These are phyloP conservation scores for Pogostemon cablin DNA, from an alignment of 257 asterid genomes.

Conservation along the genomic window DNA sequence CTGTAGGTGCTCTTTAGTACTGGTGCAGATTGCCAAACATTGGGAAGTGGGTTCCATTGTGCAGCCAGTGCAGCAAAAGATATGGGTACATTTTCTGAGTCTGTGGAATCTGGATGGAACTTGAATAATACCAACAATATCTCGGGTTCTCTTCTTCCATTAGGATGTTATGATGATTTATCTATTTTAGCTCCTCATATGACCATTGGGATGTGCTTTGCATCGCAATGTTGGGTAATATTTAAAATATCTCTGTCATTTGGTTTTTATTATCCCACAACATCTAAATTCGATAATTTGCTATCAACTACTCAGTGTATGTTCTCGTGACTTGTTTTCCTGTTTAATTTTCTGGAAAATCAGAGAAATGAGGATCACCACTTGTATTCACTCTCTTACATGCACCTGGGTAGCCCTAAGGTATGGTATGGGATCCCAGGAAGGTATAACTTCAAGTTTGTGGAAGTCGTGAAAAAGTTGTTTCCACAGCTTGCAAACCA, in stretches of 20 bases:
- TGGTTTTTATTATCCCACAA: slow-evolving; percentile 1
- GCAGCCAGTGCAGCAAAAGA: slow-evolving; percentile 34
- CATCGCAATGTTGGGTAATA: slow-evolving; percentile 84
- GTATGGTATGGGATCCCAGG: slow-evolving; percentile 83
- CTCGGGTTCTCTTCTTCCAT: slow-evolving; percentile 73
- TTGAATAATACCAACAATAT: slow-evolving; percentile 66
- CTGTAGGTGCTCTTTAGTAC: slow-evolving; percentile 70
- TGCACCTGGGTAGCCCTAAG: slow-evolving; percentile 73
- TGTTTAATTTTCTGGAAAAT: slow-evolving; percentile 40
- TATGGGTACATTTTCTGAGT: slow-evolving; percentile 39
- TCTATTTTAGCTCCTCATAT: slow-evolving; percentile 51
- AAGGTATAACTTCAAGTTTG: slow-evolving; percentile 57
- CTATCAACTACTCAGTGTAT: slow-evolving; percentile 11
- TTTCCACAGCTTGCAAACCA: slow-evolving; percentile 51
- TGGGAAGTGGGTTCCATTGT: slow-evolving; percentile 59
- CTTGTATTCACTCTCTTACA: slow-evolving; percentile 70
- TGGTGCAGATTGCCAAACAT: slow-evolving; percentile 38
- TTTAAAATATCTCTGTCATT: slow-evolving; percentile 14
- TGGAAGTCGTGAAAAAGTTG: slow-evolving; percentile 58
- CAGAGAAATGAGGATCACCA: slow-evolving; percentile 83
- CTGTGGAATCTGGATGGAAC: slow-evolving; percentile 75
- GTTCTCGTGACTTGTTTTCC: slow-evolving; percentile 34
- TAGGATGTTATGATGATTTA: slow-evolving; percentile 52
- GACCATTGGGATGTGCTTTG: slow-evolving; percentile 82
- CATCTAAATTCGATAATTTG: slow-evolving; percentile 8